phyloP scores from a whole-genome alignment of 352 stramenopile genomes.

The Globisporangium rhizosaccharum region DNA sequence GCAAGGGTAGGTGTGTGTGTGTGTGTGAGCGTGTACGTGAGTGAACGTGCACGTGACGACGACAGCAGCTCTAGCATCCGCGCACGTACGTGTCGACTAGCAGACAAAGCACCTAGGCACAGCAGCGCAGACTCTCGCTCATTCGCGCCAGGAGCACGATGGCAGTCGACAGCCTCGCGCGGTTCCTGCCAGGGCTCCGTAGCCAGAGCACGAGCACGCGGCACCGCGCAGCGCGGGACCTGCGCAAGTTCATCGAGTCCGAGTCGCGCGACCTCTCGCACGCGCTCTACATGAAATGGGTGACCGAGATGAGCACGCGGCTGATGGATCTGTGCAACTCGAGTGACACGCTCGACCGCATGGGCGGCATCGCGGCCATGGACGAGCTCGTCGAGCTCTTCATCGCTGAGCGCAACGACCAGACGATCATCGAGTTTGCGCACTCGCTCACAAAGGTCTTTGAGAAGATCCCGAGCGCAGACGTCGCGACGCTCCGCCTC shows the following conservation, averaged over 20 bases:
- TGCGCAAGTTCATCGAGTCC: slow-evolving; percentile 82
- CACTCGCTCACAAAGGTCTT: slow-evolving; percentile 85
- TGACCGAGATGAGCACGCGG: slow-evolving; percentile 73
- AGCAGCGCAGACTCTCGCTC: background rate
- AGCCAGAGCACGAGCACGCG: slow-evolving; percentile 58
- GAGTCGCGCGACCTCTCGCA: slow-evolving; percentile 83
- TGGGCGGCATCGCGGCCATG: slow-evolving; percentile 85
- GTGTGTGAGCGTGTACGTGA: background rate
- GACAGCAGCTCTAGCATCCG: background rate
- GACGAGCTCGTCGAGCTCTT: slow-evolving; percentile 87
- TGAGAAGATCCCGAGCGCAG: slow-evolving; percentile 78
- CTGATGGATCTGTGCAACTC: slow-evolving; percentile 85
- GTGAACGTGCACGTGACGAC: background rate
- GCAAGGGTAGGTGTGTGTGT: background rate
- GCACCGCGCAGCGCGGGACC: slow-evolving; percentile 59
- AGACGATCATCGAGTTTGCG: slow-evolving; percentile 88
- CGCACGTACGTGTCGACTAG: no score
- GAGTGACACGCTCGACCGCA: slow-evolving; percentile 68
- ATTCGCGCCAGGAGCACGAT: slow-evolving; percentile 1
- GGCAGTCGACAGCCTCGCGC: slow-evolving; percentile 46
- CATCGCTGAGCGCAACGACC: slow-evolving; percentile 85
- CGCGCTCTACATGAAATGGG: slow-evolving; percentile 83
- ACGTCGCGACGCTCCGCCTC: slow-evolving; percentile 65
- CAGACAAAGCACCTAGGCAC: no score
- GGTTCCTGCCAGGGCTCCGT: slow-evolving; percentile 73